These are phyloP conservation scores for Diospyros lotus DNA, from an alignment of 148 eudicot genomes.

Conservation along the genomic window DNA sequence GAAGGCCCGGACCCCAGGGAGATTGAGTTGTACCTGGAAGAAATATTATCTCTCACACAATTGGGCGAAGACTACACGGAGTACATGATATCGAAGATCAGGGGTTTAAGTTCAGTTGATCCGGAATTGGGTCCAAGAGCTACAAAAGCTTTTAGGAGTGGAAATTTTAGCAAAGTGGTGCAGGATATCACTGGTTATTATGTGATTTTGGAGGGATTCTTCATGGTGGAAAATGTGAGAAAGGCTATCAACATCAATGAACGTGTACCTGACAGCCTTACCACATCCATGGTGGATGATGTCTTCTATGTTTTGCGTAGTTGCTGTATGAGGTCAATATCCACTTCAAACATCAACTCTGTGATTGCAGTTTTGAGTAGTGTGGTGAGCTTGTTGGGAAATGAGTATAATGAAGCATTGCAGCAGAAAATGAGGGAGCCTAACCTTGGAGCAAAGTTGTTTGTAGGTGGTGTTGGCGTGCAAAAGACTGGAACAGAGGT, in stretches of 20 bases:
- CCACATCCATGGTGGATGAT: conserved; percentile 98
- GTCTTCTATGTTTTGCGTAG: conserved; percentile 50
- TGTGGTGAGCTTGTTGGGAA: conserved; percentile 75
- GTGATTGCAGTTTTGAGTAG: conserved; percentile 74
- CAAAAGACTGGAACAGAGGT: conserved; percentile 85
- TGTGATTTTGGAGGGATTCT: conserved; percentile 87
- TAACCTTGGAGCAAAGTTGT: conserved; percentile 85
- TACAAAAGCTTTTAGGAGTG: conserved; percentile 80
- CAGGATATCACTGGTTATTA: conserved; percentile 87
- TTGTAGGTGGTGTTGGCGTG: conserved; percentile 90
- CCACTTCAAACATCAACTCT: conserved; percentile 82
- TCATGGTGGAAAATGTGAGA: conserved; percentile 98
- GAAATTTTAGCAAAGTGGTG: conserved; percentile 74
- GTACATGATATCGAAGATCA: conserved; percentile 84
- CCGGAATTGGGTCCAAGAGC: conserved; percentile 84
- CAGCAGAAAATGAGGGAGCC: conserved; percentile 92
- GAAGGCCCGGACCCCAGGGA: conserved; percentile 98
- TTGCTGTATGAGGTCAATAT: conserved; percentile 83
- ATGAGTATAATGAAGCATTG: conserved; percentile 86
- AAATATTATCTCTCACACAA: conserved; percentile 76
- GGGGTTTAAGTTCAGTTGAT: conserved; percentile 72
- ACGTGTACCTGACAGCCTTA: conserved; percentile 77
- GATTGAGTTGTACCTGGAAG: conserved; percentile 80
- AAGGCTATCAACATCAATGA: conserved; percentile 93
- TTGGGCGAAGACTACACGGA: conserved; percentile 90